Conservation (phyloP, 2,329 filamentous ascomycete genomes). For the Nothopassalora personata region DNA sequence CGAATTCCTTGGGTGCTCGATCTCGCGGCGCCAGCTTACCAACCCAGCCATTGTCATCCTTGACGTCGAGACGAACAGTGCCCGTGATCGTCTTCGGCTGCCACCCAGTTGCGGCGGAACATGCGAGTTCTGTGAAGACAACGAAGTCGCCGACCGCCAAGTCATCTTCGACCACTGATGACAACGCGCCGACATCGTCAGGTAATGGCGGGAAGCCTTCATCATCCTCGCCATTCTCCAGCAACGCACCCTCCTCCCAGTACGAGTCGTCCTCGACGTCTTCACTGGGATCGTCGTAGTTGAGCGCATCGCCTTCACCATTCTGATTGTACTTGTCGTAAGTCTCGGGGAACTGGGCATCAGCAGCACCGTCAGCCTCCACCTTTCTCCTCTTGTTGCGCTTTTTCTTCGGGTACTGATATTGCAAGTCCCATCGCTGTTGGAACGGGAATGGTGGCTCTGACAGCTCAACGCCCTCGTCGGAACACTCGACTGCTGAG, state of each 20-base stretch:
- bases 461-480: constrained; percentile 62
- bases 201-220: constrained; percentile 54
- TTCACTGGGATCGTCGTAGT: constrained; percentile 41
- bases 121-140: constrained; percentile 60
- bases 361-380: constrained; percentile 36
- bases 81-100: constrained; percentile 59
- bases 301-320: constrained; percentile 32
- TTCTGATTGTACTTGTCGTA: constrained; percentile 36
- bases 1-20: constrained; percentile 54
- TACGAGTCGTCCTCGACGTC: constrained; percentile 26
- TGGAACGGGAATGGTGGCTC: constrained; percentile 84
- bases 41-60: constrained; percentile 44
- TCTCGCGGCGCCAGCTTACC: constrained; percentile 67
- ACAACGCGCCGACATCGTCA: constrained; percentile 41
- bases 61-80: constrained; percentile 60
- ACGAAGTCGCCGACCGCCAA: constrained; percentile 58
- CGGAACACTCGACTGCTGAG: constrained; percentile 75
- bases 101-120: constrained; percentile 61
- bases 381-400: constrained; percentile 52
- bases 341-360: constrained; percentile 36
- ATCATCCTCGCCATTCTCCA: constrained; percentile 25
- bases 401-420: constrained; percentile 43
- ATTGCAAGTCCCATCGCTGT: constrained; percentile 76
- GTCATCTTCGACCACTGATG: constrained; percentile 45
- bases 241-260: constrained; percentile 26